Percentiles rank a stretch among this genome's conserved stretches.
Conservation (phyloP, 345 rosid species). For the Eucalyptus virginea region DNA sequence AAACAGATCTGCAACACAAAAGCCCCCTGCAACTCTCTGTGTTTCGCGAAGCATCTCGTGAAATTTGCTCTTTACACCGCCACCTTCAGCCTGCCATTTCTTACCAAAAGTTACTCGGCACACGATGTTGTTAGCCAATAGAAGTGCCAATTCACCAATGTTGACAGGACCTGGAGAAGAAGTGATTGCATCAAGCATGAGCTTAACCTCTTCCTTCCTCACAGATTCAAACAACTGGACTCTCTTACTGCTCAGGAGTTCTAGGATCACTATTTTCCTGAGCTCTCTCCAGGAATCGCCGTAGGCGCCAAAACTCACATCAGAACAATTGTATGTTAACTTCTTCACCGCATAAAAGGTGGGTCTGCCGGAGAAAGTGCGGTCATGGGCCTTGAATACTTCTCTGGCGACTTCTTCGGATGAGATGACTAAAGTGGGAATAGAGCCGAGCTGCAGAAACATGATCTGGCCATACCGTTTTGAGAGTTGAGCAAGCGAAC, state of each 20-base stretch:
- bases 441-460: slow-evolving; percentile 31
- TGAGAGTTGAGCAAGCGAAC: slow-evolving; percentile 14
- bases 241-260: slow-evolving; percentile 22
- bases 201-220: slow-evolving; percentile 16
- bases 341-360: not conserved
- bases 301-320: slow-evolving; percentile 19
- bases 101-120: slow-evolving; percentile 24
- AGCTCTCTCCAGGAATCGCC: slow-evolving; percentile 23
- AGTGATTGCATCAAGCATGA: slow-evolving; percentile 1
- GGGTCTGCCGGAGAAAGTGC: slow-evolving; percentile 22
- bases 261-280: slow-evolving; percentile 15
- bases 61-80: not conserved
- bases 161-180: slow-evolving; percentile 1
- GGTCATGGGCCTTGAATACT: slow-evolving; percentile 23
- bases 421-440: slow-evolving; percentile 28
- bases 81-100: not conserved
- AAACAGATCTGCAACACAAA: slow-evolving; percentile 18
- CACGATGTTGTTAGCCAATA: slow-evolving; percentile 8
- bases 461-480: slow-evolving; percentile 20
- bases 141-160: not conserved
- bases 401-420: slow-evolving; percentile 17
- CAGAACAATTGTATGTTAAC: slow-evolving; percentile 5
- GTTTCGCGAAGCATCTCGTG: slow-evolving; percentile 1
- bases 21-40: slow-evolving; percentile 7
- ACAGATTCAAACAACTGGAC: slow-evolving; percentile 18